Evolutionary conservation across 495 filamentous ascomycete species (phyloP).

Genomic region (Tuber borchii): DNA sequence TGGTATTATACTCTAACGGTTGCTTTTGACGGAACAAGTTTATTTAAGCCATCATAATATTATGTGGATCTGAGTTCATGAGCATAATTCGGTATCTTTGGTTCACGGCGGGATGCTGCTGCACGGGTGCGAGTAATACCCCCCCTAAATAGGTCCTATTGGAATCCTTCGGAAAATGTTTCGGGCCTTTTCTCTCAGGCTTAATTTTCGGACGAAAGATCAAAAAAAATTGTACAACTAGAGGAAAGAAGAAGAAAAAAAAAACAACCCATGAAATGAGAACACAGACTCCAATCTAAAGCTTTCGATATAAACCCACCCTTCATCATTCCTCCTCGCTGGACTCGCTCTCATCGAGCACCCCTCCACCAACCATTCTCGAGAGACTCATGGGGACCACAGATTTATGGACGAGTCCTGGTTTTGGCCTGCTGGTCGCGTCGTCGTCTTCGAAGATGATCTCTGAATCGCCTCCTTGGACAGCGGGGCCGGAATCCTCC

Average conservation of each 20-base stretch:
- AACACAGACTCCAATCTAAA: background rate
- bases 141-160: background rate
- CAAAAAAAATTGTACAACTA: conserved; percentile 1
- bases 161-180: background rate
- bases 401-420: conserved; percentile 6
- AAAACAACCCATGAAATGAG: background rate
- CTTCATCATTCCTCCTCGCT: conserved; percentile 13
- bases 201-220: background rate
- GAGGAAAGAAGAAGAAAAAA: background rate
- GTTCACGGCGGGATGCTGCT: background rate
- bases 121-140: too few species aligned
- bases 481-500: conserved; percentile 17
- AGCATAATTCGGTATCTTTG: background rate
- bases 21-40: background rate
- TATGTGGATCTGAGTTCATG: background rate
- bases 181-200: background rate
- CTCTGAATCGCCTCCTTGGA: conserved; percentile 20
- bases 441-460: conserved; percentile 33
- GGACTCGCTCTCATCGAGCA: conserved; percentile 9
- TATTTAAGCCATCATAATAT: background rate
- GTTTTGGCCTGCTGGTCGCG: conserved; percentile 5
- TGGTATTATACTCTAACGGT: background rate
- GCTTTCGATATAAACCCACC: background rate
- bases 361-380: conserved; percentile 6
- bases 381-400: conserved; percentile 13